Percentiles rank a stretch among this genome's conserved stretches.
Evolutionary conservation across 2,329 filamentous ascomycete genomes (phyloP).

Genomic region (Talaromyces sp.): DNA sequence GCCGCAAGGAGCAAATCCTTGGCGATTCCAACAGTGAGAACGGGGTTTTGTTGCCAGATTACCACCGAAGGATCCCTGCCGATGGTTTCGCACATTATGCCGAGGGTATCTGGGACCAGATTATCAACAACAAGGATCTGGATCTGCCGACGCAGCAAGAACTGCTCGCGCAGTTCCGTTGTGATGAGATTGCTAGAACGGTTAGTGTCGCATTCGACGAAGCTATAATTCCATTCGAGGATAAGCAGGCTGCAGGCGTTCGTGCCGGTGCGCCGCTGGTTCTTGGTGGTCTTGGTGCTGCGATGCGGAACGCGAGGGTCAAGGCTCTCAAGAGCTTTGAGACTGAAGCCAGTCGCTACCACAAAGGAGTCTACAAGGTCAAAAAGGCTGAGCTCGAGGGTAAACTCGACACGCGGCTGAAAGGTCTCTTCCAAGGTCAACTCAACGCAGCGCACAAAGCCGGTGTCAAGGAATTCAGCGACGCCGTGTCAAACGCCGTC

Average conservation of each 20-base stretch:
- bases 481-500: slow-evolving; percentile 79
- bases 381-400: slow-evolving; percentile 79
- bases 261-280: slow-evolving; percentile 69
- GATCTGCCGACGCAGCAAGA: slow-evolving; percentile 97
- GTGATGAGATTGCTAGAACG: slow-evolving; percentile 91
- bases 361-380: slow-evolving; percentile 87
- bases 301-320: slow-evolving; percentile 66
- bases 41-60: slow-evolving; percentile 85
- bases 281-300: slow-evolving; percentile 66
- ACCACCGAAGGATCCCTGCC: slow-evolving; percentile 90
- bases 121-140: slow-evolving; percentile 96
- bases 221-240: slow-evolving; percentile 76
- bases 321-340: slow-evolving; percentile 82
- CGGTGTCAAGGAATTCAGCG: slow-evolving; percentile 76
- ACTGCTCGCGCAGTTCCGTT: slow-evolving; percentile 91
- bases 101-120: slow-evolving; percentile 94
- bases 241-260: slow-evolving; percentile 70
- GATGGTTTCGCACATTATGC: slow-evolving; percentile 96
- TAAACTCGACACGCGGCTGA: slow-evolving; percentile 85
- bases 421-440: slow-evolving; percentile 83
- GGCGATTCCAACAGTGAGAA: slow-evolving; percentile 65
- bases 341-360: slow-evolving; percentile 84
- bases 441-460: slow-evolving; percentile 83
- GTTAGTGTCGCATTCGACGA: slow-evolving; percentile 80
- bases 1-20: slow-evolving; percentile 51